Conservation (phyloP, 2,329 filamentous ascomycete genomes). For the Fusarium redolens region DNA sequence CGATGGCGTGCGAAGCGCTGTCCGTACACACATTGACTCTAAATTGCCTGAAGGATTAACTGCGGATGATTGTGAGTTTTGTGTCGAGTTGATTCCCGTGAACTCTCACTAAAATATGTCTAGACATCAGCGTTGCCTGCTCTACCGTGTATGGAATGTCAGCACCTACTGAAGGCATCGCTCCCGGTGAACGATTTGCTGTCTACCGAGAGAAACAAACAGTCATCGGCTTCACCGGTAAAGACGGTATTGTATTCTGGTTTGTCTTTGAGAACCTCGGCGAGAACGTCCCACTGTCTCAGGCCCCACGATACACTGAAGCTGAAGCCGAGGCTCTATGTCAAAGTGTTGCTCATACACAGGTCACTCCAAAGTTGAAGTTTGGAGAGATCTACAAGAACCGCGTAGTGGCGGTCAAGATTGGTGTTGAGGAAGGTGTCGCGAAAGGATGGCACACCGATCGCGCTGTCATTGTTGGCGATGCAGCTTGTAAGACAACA, state of each 20-base stretch:
- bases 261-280: not conserved
- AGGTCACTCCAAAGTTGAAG: not conserved
- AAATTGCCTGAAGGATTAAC: not conserved
- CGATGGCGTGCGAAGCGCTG: not conserved
- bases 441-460: not conserved
- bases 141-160: constrained; percentile 2
- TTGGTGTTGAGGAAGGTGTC: not conserved
- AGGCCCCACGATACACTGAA: not conserved
- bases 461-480: not conserved
- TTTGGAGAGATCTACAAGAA: constrained; percentile 1
- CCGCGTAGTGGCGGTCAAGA: not conserved
- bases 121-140: not conserved
- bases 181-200: not conserved
- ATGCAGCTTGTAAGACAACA: constrained; percentile 1
- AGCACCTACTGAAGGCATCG: not conserved
- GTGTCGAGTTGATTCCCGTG: accelerated
- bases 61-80: not conserved
- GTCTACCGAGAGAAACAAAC: not conserved
- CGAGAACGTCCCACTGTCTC: not conserved
- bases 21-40: not conserved
- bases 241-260: not conserved
- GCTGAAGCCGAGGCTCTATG: not conserved
- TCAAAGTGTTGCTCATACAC: not conserved
- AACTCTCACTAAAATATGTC: accelerated
- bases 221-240: not conserved